Conservation (phyloP, 768 basidiomycete genomes). For the Sarcodon sp. region DNA sequence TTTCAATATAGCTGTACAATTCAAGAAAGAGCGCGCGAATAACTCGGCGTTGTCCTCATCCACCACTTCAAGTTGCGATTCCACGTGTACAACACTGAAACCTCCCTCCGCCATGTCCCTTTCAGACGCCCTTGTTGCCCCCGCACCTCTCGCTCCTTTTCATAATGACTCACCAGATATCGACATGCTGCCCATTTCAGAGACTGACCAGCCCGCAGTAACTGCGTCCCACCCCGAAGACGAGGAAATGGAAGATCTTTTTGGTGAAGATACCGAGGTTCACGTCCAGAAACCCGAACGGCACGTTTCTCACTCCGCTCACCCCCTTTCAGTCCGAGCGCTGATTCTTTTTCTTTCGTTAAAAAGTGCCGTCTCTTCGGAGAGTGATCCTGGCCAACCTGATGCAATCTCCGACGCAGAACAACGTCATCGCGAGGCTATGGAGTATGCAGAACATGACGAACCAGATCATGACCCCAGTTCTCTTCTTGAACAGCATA, state of each 20-base stretch:
- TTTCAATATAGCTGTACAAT: no score
- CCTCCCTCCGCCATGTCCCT: conserved; percentile 5
- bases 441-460: conserved; percentile 69
- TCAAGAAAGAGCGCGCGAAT: no score
- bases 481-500: conserved; percentile 36
- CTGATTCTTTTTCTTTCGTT: conserved; percentile 5
- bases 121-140: conserved; percentile 11
- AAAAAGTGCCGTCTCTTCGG: conserved; percentile 17
- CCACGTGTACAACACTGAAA: background rate
- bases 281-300: conserved; percentile 2
- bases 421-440: conserved; percentile 41
- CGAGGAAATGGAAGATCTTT: conserved; percentile 67
- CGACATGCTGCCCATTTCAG: conserved; percentile 3
- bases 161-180: conserved; percentile 1
- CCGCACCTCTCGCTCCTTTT: background rate
- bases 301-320: no score
- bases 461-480: conserved; percentile 25
- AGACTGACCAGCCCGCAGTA: background rate
- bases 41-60: no score
- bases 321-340: conserved; percentile 16
- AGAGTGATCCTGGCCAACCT: conserved; percentile 22
- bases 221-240: conserved; percentile 15
- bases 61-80: background rate
- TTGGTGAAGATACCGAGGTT: conserved; percentile 55
- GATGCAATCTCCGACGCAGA: conserved; percentile 56